A percentile compares a stretch with the other conserved stretches of the same genome.
phyloP scores from a whole-genome alignment of 805 yeast genomes.

The Blastobotrys chiropterorum region DNA sequence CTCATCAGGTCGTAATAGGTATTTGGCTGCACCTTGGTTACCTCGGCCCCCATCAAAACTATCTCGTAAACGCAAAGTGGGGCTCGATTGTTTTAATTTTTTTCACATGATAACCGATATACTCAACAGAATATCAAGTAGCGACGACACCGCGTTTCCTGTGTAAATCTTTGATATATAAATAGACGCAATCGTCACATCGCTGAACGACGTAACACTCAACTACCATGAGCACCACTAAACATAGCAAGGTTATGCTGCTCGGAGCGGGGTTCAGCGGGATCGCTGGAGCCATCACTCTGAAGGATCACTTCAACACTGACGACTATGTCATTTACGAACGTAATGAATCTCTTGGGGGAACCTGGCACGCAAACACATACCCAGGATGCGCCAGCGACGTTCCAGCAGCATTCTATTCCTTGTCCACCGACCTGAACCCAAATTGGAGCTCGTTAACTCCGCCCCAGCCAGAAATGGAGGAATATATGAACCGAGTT shows the following conservation, averaged over 20 bases:
- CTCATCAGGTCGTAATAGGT: too few relatives aligned
- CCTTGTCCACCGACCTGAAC: conserved; percentile 17
- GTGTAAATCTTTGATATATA: too few relatives aligned
- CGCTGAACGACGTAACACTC: too few relatives aligned
- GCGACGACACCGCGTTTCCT: too few relatives aligned
- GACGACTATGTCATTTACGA: conserved; percentile 15
- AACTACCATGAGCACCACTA: neutral
- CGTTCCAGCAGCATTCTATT: conserved; percentile 19
- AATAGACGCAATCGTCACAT: too few relatives aligned
- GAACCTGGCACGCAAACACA: conserved; percentile 21
- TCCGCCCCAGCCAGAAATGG: conserved; percentile 16
- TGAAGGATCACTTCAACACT: conserved; percentile 8
- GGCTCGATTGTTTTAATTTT: too few relatives aligned
- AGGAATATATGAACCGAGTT: conserved; percentile 12
- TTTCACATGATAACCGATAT: too few relatives aligned
- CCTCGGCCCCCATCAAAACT: too few relatives aligned
- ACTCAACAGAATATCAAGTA: too few relatives aligned
- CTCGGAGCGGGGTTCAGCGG: conserved; percentile 15
- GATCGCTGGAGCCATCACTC: conserved; percentile 8
- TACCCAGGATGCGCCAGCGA: conserved; percentile 21
- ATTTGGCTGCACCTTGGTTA: too few relatives aligned
- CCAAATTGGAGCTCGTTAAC: conserved; percentile 13
- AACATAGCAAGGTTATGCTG: neutral
- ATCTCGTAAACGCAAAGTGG: too few relatives aligned
- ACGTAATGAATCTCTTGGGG: conserved; percentile 15